Evolutionary conservation across 352 stramenopile species (phyloP).

Genomic region (Pythium folliculosum): DNA sequence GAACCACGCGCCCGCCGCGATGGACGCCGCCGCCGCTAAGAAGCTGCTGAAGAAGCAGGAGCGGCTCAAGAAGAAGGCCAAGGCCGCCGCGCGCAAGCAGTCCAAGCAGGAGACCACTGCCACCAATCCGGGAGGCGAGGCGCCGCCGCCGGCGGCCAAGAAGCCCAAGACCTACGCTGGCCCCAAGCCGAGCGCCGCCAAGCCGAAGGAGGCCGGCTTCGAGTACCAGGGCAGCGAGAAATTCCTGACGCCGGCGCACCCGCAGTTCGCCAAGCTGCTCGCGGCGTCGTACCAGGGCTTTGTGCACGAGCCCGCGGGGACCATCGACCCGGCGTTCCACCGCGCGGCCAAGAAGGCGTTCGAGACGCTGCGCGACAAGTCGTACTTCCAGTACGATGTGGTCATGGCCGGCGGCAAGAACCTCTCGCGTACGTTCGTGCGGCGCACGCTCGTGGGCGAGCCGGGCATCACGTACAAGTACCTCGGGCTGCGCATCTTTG

Average conservation of each 20-base stretch:
- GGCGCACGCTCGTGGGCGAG: conserved; percentile 76
- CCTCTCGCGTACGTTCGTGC: conserved; percentile 69
- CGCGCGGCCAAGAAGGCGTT: conserved; percentile 20
- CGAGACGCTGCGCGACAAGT: conserved; percentile 36
- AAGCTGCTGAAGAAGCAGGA: conserved; percentile 36
- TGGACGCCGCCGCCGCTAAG: conserved; percentile 25
- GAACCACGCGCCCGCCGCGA: background rate
- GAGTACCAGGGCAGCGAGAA: conserved; percentile 29
- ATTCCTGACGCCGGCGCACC: conserved; percentile 30
- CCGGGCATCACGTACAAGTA: conserved; percentile 90
- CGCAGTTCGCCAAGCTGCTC: conserved; percentile 24
- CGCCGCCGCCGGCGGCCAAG: conserved; percentile 18
- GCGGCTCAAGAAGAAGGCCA: conserved; percentile 34
- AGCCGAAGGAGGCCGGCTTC: conserved; percentile 6
- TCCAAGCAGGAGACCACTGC: conserved; percentile 9
- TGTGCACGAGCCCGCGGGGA: conserved; percentile 27
- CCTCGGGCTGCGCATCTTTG: conserved; percentile 83
- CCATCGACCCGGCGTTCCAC: conserved; percentile 24
- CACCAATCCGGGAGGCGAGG: no score
- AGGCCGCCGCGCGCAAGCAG: conserved; percentile 24
- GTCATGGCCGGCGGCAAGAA: conserved; percentile 50
- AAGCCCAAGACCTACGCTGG: conserved; percentile 7
- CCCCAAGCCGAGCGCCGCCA: background rate
- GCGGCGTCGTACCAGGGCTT: conserved; percentile 29
- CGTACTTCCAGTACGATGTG: conserved; percentile 49